These are phyloP conservation scores for Fusarium sp. DNA, from an alignment of 2,329 filamentous ascomycete genomes.

Conservation along the genomic window DNA sequence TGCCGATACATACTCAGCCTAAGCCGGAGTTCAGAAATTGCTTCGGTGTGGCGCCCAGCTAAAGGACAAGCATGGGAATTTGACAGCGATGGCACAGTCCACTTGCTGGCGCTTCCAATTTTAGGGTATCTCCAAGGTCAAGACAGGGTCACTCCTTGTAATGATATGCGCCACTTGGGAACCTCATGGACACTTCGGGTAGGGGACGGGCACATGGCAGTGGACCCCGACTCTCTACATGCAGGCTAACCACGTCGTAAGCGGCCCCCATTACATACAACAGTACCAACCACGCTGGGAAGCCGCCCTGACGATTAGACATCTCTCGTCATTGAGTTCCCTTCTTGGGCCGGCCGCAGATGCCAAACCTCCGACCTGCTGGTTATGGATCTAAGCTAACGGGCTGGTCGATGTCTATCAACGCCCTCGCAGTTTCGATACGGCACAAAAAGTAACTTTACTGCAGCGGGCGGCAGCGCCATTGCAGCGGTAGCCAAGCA, in stretches of 20 bases:
- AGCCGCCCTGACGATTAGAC: constrained; percentile 26
- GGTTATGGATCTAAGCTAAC: constrained; percentile 29
- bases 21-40: constrained; percentile 17
- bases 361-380: constrained; percentile 35
- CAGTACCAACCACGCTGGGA: constrained; percentile 21
- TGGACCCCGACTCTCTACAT: constrained; percentile 42
- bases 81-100: constrained; percentile 8
- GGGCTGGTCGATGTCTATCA: constrained; percentile 22
- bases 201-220: constrained; percentile 47
- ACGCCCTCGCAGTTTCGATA: constrained; percentile 31
- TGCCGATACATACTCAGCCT: constrained; percentile 1
- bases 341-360: constrained; percentile 31
- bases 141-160: constrained; percentile 36
- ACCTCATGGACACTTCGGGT: constrained; percentile 38
- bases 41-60: constrained; percentile 23
- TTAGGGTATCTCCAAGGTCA: constrained; percentile 18
- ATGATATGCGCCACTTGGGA: constrained; percentile 33
- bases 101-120: constrained; percentile 20
- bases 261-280: constrained; percentile 19
- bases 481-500: constrained; percentile 28
- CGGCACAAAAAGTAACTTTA: constrained; percentile 38
- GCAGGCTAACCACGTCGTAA: constrained; percentile 42
- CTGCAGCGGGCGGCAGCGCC: constrained; percentile 27
- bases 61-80: constrained; percentile 1
- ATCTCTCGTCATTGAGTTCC: constrained; percentile 27